Base-by-base conservation (phyloP, 257 asterid genomes). In the Nicotiana knightiana region DNA sequence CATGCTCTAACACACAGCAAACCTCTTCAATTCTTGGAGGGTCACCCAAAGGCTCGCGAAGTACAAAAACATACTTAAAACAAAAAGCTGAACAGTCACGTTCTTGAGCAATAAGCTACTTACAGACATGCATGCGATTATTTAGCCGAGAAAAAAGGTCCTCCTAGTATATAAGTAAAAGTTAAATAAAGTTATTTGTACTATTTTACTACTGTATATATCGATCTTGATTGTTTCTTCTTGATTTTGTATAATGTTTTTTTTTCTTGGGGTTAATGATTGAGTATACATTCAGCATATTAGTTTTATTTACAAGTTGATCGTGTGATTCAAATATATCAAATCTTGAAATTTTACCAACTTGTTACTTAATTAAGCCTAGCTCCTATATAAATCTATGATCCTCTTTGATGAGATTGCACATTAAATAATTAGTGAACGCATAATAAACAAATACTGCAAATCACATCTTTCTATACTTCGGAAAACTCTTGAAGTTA, bases 71-170 rank as follows among this genome's bases (percentile, higher is more conserved):
- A 46, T 46, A 24, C 61, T 11, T 71, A 24, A 61, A 71, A 24
- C 39, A 46, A 24, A 71, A 39, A 24, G 39, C 37, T 5, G 24
- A 37, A 48, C 15, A 64, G 70, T 35, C 79, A 75, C 79, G 79
- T 75, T 48, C 4, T 73, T 13, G 4, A 26, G 63, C 79, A 73
- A 24, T 48, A 73, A 51, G 28, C 63, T 3, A 75, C 51, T 51
- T 15, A 75, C 79, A 73, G 35, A 73, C 79, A 73, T 73, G 79
- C 79, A 73, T 6, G 62, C 39, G 61, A 73, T 24, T 6, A 62
- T 48, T 13, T 26, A 6, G 79, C 79, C 62, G 63, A 75, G 35
- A 51, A 26, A 26, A 75, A 26, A 51, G 63, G 26, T 51, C 1
- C 0, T 21, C 46, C 57, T n/a, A 39, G 6, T 70, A 73, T 43